These are phyloP conservation scores for Stachybotrys chlorohalonatus DNA, from an alignment of 2,329 filamentous ascomycete species.

Conservation along the genomic window DNA sequence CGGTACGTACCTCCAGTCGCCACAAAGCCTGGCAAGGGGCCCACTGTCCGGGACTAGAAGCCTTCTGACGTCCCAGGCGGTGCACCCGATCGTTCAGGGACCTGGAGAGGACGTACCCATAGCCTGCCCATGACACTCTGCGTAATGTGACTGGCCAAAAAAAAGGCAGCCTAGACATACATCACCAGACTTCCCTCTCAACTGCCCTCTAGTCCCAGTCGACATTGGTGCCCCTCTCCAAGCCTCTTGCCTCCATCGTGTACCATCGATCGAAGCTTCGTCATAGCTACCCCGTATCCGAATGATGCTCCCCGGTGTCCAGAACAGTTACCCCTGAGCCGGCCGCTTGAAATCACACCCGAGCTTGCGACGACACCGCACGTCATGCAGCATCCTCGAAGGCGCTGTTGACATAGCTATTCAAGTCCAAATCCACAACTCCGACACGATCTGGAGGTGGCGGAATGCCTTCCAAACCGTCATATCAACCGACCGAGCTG, in stretches of 20 bases:
- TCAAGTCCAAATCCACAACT: background rate
- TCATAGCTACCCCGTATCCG: no score
- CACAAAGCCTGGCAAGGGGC: no score
- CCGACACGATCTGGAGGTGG: conserved; percentile 9
- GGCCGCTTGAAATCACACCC: background rate
- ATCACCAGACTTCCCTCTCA: background rate
- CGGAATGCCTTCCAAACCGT: conserved; percentile 49
- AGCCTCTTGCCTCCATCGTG: no score
- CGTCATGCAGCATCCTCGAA: background rate
- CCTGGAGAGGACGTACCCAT: background rate
- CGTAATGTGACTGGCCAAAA: background rate
- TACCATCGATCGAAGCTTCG: no score
- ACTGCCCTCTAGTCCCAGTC: background rate
- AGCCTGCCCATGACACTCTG: background rate
- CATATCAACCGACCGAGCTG: conserved; percentile 46
- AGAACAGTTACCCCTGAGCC: background rate
- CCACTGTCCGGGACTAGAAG: no score
- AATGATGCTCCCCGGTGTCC: background rate
- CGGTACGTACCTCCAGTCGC: no score
- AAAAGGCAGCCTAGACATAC: background rate
- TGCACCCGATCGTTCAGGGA: no score
- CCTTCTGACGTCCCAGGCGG: no score
- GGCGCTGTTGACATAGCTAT: background rate
- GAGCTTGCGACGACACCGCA: background rate
- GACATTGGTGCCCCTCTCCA: no score